These are phyloP conservation scores for Stenogyne calaminthoides DNA, from an alignment of 305 asterid species.

Conservation along the genomic window DNA sequence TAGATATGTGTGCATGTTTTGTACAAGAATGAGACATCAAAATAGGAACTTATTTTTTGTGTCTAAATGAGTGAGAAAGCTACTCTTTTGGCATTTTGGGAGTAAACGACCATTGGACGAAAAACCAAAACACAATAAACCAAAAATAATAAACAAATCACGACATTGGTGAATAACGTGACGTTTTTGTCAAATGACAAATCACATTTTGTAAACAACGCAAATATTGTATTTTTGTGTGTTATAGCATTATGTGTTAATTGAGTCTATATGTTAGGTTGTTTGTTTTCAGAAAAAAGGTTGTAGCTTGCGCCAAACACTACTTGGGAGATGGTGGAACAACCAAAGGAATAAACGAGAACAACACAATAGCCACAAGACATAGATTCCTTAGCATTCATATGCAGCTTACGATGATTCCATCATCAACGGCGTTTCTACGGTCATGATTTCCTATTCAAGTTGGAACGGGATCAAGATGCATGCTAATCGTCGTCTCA, in stretches of 20 bases:
- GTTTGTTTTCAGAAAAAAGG: conserved; percentile 38
- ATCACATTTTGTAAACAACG: too few relatives aligned
- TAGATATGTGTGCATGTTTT: too few relatives aligned
- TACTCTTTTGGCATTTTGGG: background rate
- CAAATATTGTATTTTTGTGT: background rate
- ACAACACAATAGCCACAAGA: conserved; percentile 49
- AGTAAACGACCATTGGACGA: background rate
- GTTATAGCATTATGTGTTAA: background rate
- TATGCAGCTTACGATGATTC: conserved; percentile 62
- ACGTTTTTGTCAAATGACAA: background rate
- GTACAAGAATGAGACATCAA: too few relatives aligned
- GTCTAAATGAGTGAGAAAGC: too few relatives aligned
- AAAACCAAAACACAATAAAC: too few relatives aligned
- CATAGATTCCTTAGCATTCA: conserved; percentile 54
- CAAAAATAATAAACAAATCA: background rate
- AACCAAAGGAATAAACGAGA: conserved; percentile 64
- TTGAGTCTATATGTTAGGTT: background rate
- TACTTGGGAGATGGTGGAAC: conserved; percentile 83
- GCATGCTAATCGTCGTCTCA: conserved; percentile 60
- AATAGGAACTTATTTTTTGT: too few relatives aligned
- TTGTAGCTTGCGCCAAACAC: conserved; percentile 71
- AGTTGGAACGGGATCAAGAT: conserved; percentile 69
- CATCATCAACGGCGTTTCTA: conserved; percentile 67
- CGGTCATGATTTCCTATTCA: conserved; percentile 71
- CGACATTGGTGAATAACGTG: background rate